Conservation (phyloP, 345 rosid species). For the Linum trigynum region DNA sequence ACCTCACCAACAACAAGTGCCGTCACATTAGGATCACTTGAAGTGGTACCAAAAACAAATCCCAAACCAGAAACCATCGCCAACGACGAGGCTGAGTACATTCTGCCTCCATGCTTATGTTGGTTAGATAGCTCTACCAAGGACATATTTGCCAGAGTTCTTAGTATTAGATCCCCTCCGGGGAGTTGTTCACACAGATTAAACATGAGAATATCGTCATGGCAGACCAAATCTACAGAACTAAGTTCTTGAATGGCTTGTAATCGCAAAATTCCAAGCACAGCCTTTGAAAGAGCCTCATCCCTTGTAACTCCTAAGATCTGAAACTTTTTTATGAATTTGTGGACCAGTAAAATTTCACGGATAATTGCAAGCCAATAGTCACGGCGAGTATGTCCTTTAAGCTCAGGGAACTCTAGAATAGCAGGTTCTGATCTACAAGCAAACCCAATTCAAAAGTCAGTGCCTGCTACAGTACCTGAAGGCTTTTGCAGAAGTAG, state of each 20-base stretch:
- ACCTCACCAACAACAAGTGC: constrained; percentile 70
- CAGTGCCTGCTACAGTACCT: constrained; percentile 13
- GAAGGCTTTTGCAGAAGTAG: background rate
- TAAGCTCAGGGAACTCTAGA: constrained; percentile 88
- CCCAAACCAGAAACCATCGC: constrained; percentile 76
- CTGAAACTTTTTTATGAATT: constrained; percentile 57
- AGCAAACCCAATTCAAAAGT: constrained; percentile 19
- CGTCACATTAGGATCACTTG: constrained; percentile 35
- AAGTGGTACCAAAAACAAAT: constrained; percentile 55
- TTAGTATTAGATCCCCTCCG: constrained; percentile 86
- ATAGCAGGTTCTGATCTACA: constrained; percentile 84
- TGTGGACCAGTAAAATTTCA: constrained; percentile 68
- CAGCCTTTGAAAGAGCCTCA: constrained; percentile 82
- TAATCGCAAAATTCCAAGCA: constrained; percentile 66
- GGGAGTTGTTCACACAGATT: constrained; percentile 93
- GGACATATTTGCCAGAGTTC: constrained; percentile 74
- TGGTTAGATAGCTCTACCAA: constrained; percentile 33
- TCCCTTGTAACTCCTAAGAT: constrained; percentile 53
- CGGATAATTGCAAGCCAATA: constrained; percentile 75
- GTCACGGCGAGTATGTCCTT: constrained; percentile 90
- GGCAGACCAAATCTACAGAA: constrained; percentile 26
- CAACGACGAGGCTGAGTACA: constrained; percentile 65
- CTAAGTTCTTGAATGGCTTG: constrained; percentile 76
- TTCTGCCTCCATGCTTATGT: constrained; percentile 35
- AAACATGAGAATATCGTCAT: constrained; percentile 65